Base-by-base conservation (phyloP, 371 early-diverging fungal species). In the Syncephalastrum contaminatum region DNA sequence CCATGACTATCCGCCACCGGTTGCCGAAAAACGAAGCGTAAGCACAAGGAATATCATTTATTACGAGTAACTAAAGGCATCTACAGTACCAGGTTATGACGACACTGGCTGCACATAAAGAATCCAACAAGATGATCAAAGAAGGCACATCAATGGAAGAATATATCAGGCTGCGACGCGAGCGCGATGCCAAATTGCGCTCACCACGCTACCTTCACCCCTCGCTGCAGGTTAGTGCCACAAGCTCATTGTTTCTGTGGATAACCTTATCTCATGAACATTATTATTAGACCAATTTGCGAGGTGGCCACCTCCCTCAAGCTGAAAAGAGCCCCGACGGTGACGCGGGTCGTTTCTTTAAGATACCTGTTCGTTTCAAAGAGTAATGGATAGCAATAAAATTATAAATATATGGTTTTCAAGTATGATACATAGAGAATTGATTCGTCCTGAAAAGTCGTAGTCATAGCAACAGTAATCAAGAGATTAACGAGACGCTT, bases 141-240 rank as follows among this genome's bases (percentile, higher is more conserved):
- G 61, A 66, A 40, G 44, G 30, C 12, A 55, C 64, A 7, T n/a
- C 62, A 3, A 19, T 63, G 27, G 60, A 74, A 19, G 58, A 72
- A 8, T 77, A 62, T 48, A 47, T 59, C 8, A 63, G 62, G 14
- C 30, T 69, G 50, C 61, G 77, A 43, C 51, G 60, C 41, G 67
- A 58, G 43, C 64, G 73, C 43, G 77, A 77, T 55, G 42, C 56
- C 3, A 41, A 53, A 19, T 50, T 77, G 24, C 66, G 48, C 48
- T 64, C 77, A 3, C 77, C 77, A 4, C 59, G 77, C 7, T 74
- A 59, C 51, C 64, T 77, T 25, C 77, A 77, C 46, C 77, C 74
- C n/a, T 73, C 77, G 12, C 64, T 77, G 15, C 77, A 77, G 62
- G 75, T 69, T 65, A 69, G 51, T 13, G 24, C 25, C 19, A 15